Base-by-base conservation (phyloP, 1,284 basidiomycete genomes). In the Phenoliferia sp. region DNA sequence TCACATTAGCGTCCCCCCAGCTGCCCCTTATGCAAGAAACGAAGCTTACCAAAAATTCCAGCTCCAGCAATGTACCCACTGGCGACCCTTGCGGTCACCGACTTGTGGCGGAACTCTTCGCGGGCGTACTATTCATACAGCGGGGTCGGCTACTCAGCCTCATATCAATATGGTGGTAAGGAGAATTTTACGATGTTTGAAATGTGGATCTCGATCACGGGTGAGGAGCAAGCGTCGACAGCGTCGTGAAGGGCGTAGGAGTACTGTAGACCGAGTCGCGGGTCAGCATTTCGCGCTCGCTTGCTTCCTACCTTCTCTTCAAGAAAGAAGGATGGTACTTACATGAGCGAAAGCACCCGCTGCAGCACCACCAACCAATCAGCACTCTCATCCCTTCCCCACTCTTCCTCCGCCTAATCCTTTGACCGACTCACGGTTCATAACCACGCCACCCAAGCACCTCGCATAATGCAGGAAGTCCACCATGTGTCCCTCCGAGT, bases 121-220 rank as follows among this genome's bases (percentile, higher is more conserved):
- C 73, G 61, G 0, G 71, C 67, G 59, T 74, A 69, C 28, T 50
- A 65, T n/a, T n/a, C n/a, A 6, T 17, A 9, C 54, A 31, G 33
- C n/a, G 5, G 6, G 28, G 5, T 10, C 28, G 33, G 7, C 29
- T 31, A 26, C 48, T 19, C 22, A 52, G 48, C 9, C 54, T 15
- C 50, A 7, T n/a, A 7, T 12, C n/a, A 54, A 54, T 16, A 31
- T 31, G 7, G 54, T 48, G 39, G 39, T 48, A 12, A 52, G 9
- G 5, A 26, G 6, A 19, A 52, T n/a, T 26, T 6, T 5, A 52
- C 48, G 57, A 75, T 69, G 58, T 73, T 73, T 1, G 71, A 74
- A 56, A 74, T 74, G 63, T 74, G 74, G 44, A 75, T 68, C 59
- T 75, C 74, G 61, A 73, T 67, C 56, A 75, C 74, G 59, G 73